phyloP scores from a whole-genome alignment of 2,329 filamentous ascomycete species.

The Uncinocarpus reesii region DNA sequence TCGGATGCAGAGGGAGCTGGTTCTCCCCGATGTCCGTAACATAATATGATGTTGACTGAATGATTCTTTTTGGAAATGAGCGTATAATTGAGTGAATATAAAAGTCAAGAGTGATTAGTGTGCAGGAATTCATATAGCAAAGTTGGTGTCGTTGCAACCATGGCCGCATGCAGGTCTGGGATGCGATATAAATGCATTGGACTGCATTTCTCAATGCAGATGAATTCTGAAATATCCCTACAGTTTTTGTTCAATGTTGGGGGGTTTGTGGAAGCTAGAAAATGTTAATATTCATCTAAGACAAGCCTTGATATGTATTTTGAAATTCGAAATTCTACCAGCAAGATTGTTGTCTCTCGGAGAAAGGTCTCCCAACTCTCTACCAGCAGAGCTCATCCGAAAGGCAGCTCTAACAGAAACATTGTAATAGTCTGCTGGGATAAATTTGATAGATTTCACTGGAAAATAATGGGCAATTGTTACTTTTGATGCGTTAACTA shows the following conservation, averaged over 20 bases:
- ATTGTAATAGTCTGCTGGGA: too few relatives aligned
- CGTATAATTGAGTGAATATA: not conserved
- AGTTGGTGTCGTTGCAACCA: not conserved
- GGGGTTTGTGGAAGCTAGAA: not conserved
- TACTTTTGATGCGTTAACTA: constrained; percentile 2
- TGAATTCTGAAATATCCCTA: not conserved
- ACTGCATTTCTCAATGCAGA: not conserved
- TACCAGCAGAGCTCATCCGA: not conserved
- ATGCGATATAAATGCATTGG: not conserved
- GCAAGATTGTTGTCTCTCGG: too few relatives aligned
- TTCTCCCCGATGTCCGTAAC: not conserved
- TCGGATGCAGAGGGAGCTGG: not conserved
- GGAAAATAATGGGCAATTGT: not conserved
- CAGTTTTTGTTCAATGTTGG: not conserved
- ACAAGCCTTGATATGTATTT: not conserved
- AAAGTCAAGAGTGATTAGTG: not conserved
- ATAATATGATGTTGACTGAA: not conserved
- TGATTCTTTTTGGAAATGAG: not conserved
- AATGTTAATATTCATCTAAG: not conserved
- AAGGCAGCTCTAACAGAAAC: not conserved
- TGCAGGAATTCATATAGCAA: not conserved
- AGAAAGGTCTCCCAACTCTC: too few relatives aligned
- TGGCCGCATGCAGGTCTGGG: not conserved
- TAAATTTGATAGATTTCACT: not conserved
- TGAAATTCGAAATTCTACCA: not conserved